Evolutionary conservation across 2,329 filamentous ascomycete species (phyloP).

Genomic region (Monosporascus sp.): DNA sequence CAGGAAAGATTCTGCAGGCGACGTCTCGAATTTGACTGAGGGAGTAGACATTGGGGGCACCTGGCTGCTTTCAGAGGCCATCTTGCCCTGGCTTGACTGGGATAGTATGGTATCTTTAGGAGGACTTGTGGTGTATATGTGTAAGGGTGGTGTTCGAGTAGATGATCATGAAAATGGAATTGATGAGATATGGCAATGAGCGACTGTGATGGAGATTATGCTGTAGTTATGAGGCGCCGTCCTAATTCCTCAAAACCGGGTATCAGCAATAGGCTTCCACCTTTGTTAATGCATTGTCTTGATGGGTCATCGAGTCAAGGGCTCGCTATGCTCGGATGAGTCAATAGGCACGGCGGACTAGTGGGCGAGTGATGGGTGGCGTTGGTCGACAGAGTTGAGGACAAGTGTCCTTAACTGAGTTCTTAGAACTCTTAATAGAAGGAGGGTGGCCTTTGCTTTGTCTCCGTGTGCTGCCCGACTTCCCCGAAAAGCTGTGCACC

Average conservation of each 20-base stretch:
- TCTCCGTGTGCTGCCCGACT: background rate
- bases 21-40: conserved; percentile 46
- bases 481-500: background rate
- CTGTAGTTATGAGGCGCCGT: conserved; percentile 29
- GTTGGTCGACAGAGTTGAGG: conserved; percentile 8
- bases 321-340: conserved; percentile 3
- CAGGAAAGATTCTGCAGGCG: conserved; percentile 49
- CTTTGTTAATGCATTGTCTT: conserved; percentile 16
- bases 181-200: conserved; percentile 2
- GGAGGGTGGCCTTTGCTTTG: background rate
- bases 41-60: conserved; percentile 29
- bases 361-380: background rate
- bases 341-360: background rate
- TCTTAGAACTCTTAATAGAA: background rate
- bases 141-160: background rate
- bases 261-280: conserved; percentile 17
- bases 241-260: conserved; percentile 33
- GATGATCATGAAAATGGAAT: conserved; percentile 6
- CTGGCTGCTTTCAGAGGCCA: conserved; percentile 34
- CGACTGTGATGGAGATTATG: conserved; percentile 5
- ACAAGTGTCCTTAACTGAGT: conserved; percentile 13
- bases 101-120: conserved; percentile 4
- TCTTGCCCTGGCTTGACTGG: conserved; percentile 16
- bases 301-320: conserved; percentile 13
- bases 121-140: conserved; percentile 9